A percentile compares a stretch with the other conserved stretches of the same genome.
These are phyloP conservation scores for Penicillium oxalicum DNA, from an alignment of 2,329 filamentous ascomycete species.

Conservation along the genomic window DNA sequence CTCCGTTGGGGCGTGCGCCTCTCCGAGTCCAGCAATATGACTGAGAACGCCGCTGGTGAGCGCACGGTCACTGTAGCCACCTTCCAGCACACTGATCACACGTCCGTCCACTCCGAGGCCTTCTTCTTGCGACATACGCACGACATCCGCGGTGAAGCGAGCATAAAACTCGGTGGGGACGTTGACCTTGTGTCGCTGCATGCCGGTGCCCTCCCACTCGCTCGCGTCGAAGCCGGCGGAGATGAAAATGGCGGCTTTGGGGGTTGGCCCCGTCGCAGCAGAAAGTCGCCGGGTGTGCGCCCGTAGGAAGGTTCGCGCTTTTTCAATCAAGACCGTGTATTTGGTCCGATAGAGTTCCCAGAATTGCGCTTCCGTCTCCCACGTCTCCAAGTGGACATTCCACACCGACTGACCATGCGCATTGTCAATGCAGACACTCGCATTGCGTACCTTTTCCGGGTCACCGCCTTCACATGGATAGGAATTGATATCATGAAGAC, in stretches of 20 bases:
- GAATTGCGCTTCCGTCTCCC: constrained; percentile 77
- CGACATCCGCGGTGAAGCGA: constrained; percentile 77
- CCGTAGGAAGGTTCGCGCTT: constrained; percentile 70
- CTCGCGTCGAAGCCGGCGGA: constrained; percentile 97
- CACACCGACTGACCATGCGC: constrained; percentile 91
- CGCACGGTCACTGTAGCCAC: constrained; percentile 90
- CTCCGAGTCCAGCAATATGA: constrained; percentile 70
- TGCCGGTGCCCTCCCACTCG: constrained; percentile 83
- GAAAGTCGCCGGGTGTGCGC: constrained; percentile 63
- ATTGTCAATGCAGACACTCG: constrained; percentile 88
- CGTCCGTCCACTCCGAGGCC: constrained; percentile 72
- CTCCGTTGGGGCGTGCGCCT: constrained; percentile 42
- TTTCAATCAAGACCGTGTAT: constrained; percentile 72
- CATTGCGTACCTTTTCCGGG: constrained; percentile 84
- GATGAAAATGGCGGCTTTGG: constrained; percentile 84
- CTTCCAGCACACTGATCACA: constrained; percentile 88
- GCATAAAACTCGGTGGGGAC: constrained; percentile 97
- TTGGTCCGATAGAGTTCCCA: constrained; percentile 79
- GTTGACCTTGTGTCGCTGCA: constrained; percentile 94
- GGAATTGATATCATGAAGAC: constrained; percentile 95
- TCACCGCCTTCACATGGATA: constrained; percentile 96
- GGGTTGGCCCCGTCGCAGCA: constrained; percentile 52
- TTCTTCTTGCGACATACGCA: constrained; percentile 73
- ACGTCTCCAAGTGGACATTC: constrained; percentile 90
- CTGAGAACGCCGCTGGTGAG: constrained; percentile 82